Evolutionary conservation across 75 land plant genomes (phyloP), one percentile per base, ranked within the genome.

Genomic region (Pinus taeda): DNA sequence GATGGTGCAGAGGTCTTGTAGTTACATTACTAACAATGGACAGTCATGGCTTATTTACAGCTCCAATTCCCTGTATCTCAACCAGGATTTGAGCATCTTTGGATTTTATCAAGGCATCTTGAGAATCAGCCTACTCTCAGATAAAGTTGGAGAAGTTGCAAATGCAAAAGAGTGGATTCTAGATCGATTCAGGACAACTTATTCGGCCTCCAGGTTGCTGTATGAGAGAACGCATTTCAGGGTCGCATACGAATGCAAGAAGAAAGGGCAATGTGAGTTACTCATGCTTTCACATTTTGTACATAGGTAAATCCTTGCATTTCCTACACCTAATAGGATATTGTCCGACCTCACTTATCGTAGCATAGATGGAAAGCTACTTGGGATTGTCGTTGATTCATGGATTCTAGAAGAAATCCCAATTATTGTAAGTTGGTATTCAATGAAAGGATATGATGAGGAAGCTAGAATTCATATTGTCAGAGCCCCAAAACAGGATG

Each of bases 301-400:
- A 7, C 99, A 96, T 78, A 74, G 90, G 36, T 73, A 81, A 64
- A 82, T 96, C 15, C 71, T 96, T 60, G 61, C 21, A 3, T 60
- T 60, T 18, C 18, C 75, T 20, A 14, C n/a, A 15, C 64, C 67
- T 6, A 6, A 18, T 24, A 21, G 17, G 21, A 15, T 60, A n/a
- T n/a, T n/a, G 21, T 15, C 21, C 61, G 79, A 81, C 15, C 81
- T 95, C 49, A 76, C 78, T 69, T 93, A 84, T 39, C 62, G 73
- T 1, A 96, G 99, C 81, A 86, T 96, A 39, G 99, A 96, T 74
- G 99, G 99, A 7, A 83, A 81, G 0, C 89, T 95, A 22, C 89
- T 89, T 15, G 98, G 93, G 30, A 82, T 93, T 20, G 96, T 91
- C 14, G 96, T 93, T 0, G 87, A 89, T 77, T 81, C 83, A 4